phyloP scores from a whole-genome alignment of 2,329 filamentous ascomycete species.

The Colletotrichum sp. region DNA sequence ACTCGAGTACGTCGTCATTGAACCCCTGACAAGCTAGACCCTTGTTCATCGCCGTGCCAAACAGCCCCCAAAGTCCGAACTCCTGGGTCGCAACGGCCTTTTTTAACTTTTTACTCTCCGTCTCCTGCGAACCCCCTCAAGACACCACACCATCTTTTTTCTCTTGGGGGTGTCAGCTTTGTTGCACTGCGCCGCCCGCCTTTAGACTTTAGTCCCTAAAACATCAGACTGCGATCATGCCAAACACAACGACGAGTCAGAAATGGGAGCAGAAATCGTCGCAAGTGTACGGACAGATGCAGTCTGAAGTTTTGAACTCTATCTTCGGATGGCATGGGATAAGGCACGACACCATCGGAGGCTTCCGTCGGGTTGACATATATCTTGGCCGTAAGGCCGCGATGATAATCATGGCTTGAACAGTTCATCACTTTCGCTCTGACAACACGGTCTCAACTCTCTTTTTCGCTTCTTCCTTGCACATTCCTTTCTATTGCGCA shows the following conservation, averaged over 20 bases:
- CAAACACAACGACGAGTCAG: background rate
- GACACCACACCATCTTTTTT: background rate
- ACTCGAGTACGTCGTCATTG: background rate
- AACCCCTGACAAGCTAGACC: background rate
- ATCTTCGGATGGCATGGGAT: conserved; percentile 5
- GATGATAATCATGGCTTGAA: rapidly evolving
- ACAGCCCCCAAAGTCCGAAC: background rate
- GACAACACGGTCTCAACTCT: background rate
- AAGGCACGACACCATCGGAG: background rate
- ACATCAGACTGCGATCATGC: background rate
- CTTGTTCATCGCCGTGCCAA: background rate
- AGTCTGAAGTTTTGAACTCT: conserved; percentile 11
- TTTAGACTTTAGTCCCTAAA: background rate
- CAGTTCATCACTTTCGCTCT: background rate
- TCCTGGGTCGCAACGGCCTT: background rate
- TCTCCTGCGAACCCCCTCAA: background rate
- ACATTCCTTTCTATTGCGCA: background rate
- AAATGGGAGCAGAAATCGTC: background rate
- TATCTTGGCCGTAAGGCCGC: background rate
- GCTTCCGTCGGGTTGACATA: background rate
- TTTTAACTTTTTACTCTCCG: background rate
- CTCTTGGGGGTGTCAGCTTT: background rate
- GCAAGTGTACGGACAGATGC: conserved; percentile 2
- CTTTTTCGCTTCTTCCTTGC: background rate
- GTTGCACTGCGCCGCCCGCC: background rate